Evolutionary conservation across 495 filamentous ascomycete species (phyloP).

Genomic region (Choiromyces venosus): DNA sequence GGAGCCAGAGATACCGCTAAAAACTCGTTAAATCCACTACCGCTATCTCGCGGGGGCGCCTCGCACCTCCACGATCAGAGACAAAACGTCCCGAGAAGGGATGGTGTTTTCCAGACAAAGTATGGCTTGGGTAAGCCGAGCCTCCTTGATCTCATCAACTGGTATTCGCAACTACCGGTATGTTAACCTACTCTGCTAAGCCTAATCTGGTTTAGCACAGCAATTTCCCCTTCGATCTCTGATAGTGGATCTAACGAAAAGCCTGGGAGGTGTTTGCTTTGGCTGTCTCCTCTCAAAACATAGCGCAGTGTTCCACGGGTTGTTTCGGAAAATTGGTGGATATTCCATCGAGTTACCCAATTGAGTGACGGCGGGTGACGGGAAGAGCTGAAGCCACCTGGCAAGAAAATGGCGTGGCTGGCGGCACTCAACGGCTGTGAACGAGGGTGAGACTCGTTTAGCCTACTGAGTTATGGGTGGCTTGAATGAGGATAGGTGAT

Average conservation of each 20-base stretch:
- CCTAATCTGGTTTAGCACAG: too few species aligned
- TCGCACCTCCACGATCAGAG: too few species aligned
- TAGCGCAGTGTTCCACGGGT: background rate
- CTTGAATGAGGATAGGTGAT: background rate
- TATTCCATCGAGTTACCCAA: background rate
- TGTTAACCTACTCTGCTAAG: too few species aligned
- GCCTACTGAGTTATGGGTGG: background rate
- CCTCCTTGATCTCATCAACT: too few species aligned
- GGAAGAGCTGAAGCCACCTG: background rate
- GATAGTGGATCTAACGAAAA: too few species aligned
- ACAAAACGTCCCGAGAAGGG: too few species aligned
- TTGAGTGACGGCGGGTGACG: background rate
- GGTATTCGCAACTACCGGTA: too few species aligned
- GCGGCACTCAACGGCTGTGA: background rate
- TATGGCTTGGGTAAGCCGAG: too few species aligned
- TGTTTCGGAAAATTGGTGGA: background rate
- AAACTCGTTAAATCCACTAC: too few species aligned
- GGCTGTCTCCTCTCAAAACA: background rate
- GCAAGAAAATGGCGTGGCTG: background rate
- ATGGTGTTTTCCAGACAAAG: too few species aligned
- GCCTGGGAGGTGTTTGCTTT: background rate
- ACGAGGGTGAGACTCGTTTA: background rate
- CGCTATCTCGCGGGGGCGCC: too few species aligned
- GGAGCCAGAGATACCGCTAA: background rate
- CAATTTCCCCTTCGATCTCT: too few species aligned